Evolutionary conservation across 2,329 filamentous ascomycete genomes (phyloP).

Genomic region (Ascochyta fabae): DNA sequence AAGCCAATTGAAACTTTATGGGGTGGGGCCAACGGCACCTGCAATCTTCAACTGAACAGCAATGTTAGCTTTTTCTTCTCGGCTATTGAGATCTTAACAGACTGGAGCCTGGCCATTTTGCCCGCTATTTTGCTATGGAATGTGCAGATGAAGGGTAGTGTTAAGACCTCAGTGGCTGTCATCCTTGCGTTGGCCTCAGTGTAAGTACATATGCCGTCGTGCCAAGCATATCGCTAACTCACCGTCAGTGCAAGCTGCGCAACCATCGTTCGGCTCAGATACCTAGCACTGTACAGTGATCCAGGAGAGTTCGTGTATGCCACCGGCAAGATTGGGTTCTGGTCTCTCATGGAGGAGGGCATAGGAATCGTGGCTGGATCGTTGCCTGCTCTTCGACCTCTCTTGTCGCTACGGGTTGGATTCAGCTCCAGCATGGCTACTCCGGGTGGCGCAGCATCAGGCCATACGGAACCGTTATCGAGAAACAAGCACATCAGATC

Average conservation of each 20-base stretch:
- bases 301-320: slow-evolving; percentile 51
- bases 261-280: slow-evolving; percentile 53
- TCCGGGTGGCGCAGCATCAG: slow-evolving; percentile 26
- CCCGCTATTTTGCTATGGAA: slow-evolving; percentile 31
- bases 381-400: slow-evolving; percentile 53
- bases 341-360: slow-evolving; percentile 55
- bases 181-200: slow-evolving; percentile 52
- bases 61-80: slow-evolving; percentile 31
- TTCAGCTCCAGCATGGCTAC: slow-evolving; percentile 23
- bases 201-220: slow-evolving; percentile 34
- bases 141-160: slow-evolving; percentile 42
- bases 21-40: slow-evolving; percentile 28
- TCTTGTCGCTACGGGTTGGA: slow-evolving; percentile 40
- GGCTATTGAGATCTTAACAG: slow-evolving; percentile 28
- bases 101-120: slow-evolving; percentile 29
- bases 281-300: slow-evolving; percentile 51
- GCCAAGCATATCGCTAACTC: slow-evolving; percentile 1
- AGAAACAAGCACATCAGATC: slow-evolving; percentile 2
- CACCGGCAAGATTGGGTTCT: slow-evolving; percentile 53
- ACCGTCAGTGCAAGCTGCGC: slow-evolving; percentile 45
- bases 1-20: slow-evolving; percentile 29
- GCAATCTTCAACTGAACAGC: slow-evolving; percentile 29
- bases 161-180: slow-evolving; percentile 50
- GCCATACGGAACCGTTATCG: slow-evolving; percentile 16
- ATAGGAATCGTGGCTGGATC: slow-evolving; percentile 57